Percentiles rank a stretch among this genome's conserved stretches.
Evolutionary conservation across 345 rosid genomes (phyloP).

Genomic region (Fremontodendron californicum): DNA sequence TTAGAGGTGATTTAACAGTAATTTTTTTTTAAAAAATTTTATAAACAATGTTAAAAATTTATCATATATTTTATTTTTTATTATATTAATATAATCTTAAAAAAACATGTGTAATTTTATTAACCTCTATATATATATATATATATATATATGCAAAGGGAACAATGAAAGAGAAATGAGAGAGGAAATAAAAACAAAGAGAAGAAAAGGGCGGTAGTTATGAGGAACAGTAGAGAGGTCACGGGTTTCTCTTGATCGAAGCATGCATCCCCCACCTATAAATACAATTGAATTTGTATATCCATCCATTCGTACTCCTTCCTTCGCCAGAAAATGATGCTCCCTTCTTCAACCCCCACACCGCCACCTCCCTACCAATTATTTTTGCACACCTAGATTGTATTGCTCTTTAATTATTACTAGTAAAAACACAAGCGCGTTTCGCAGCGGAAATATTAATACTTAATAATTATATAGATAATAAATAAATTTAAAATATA

Average conservation of each 20-base stretch:
- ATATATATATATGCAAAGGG: background rate
- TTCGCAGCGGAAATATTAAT: no score
- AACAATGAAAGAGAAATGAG: background rate
- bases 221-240: slow-evolving; percentile 32
- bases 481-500: no score
- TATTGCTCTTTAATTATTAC: background rate
- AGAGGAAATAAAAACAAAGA: slow-evolving; percentile 6
- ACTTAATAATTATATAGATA: no score
- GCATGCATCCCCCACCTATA: background rate
- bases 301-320: no score
- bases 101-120: no score
- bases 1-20: no score
- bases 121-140: no score
- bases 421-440: no score
- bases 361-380: slow-evolving; percentile 21
- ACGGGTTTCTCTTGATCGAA: slow-evolving; percentile 57
- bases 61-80: no score
- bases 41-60: no score
- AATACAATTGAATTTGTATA: background rate
- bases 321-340: background rate
- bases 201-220: slow-evolving; percentile 18
- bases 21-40: no score
- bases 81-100: no score
- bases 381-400: slow-evolving; percentile 8
- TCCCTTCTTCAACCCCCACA: slow-evolving; percentile 24